Conservation (phyloP, 139 green algal species). For the Trebouxia sp. region DNA sequence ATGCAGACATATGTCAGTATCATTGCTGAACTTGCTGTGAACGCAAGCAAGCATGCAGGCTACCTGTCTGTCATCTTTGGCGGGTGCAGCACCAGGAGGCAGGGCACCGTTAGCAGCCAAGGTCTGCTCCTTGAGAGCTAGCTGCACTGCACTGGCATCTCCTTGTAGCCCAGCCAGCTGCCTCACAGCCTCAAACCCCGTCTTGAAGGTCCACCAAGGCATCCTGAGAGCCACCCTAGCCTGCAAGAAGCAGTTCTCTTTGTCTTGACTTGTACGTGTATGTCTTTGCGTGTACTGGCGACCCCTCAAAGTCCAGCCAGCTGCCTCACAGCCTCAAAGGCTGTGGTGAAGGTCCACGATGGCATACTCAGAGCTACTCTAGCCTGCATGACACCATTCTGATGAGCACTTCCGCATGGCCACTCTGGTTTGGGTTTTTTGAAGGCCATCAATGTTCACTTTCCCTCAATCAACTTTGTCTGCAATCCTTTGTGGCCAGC, state of each 20-base stretch:
- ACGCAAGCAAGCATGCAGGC: too few species aligned
- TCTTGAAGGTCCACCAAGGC: conserved; percentile 75
- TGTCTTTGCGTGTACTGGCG: neutral
- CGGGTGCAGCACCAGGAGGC: conserved; percentile 35
- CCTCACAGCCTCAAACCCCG: conserved; percentile 43
- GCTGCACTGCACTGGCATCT: conserved; percentile 27
- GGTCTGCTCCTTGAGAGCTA: conserved; percentile 39
- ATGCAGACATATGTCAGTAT: too few species aligned
- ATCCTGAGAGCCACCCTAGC: conserved; percentile 61
- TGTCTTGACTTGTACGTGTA: too few species aligned
- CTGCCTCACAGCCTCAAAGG: conserved; percentile 40
- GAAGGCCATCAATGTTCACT: neutral
- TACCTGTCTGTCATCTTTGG: conserved; percentile 38
- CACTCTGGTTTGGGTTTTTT: neutral
- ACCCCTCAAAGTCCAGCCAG: conserved; percentile 45
- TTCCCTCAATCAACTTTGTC: neutral
- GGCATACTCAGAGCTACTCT: conserved; percentile 66
- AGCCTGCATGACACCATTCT: conserved; percentile 38
- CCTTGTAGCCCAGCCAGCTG: conserved; percentile 45
- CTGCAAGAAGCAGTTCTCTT: too few species aligned
- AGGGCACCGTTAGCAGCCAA: conserved; percentile 31
- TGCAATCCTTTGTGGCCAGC: neutral
- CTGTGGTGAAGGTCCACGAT: conserved; percentile 70
- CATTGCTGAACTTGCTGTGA: too few species aligned
- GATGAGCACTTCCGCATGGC: too few species aligned